Evolutionary conservation across 2,329 filamentous ascomycete genomes (phyloP), one percentile per base, ranked within the genome.

Genomic region (Alternaria sp.): DNA sequence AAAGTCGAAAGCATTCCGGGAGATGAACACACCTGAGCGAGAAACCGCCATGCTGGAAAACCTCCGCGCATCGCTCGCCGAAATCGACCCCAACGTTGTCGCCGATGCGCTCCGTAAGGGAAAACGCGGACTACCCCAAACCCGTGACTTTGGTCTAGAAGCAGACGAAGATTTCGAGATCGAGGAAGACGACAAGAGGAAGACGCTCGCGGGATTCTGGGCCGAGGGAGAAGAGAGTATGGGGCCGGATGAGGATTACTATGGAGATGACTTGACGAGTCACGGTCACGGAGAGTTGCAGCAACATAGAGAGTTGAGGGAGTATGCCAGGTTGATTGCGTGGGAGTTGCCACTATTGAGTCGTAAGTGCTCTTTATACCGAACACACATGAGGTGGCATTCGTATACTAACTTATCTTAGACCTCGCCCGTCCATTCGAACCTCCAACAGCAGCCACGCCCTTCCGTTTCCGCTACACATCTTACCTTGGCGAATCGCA

Each of bases 291-390:
- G 86, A 54, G 93, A 98, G 82, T 82, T 99, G 69, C 92, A 97
- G 72, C 87, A 95, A 78, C 90, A 96, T 73, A 86, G 94, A 65
- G 94, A 98, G 80, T 85, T 94, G 76, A 87, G 95, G 83, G 89
- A 97, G 73, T 97, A 97, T 78, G 90, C 92, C 49, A 87, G 95
- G 54, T 84, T 97, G 69, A 89, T 92, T 48, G 93, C 93, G 25
- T 99, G 95, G 94, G 95, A 99, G 80, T 92, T 99, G 90, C 95
- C 95, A 10, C 82, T 97, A 64, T 84, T 99, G 62, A 88, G 90
- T 60, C 92, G 94, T 97, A 87, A 79, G 92, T 85, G 32, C 11
- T 22, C 12, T 4, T 18, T 2, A 6, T 4, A 11, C n/a, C 4
- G 16, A 28, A 4, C 22, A 10, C 14, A 27, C 5, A 16, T 16